A percentile compares a stretch with the other conserved stretches of the same genome.
Evolutionary conservation across 805 yeast species (phyloP).

Genomic region (Pichia pseudocactophila): DNA sequence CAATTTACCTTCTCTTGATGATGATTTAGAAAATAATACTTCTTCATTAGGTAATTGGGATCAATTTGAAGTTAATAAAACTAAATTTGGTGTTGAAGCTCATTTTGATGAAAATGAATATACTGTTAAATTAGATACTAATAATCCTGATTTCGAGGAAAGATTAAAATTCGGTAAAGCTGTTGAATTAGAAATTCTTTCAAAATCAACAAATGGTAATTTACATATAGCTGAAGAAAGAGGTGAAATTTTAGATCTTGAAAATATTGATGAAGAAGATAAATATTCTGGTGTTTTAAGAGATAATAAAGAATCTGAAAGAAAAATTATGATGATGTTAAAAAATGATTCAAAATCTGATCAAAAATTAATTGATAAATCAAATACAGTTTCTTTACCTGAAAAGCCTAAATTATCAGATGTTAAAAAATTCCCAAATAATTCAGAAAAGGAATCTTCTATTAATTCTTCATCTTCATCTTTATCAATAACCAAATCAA

Average conservation of each 20-base stretch:
- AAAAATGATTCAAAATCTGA: constrained; percentile 1
- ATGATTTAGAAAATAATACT: constrained; percentile 9
- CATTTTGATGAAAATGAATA: constrained; percentile 79
- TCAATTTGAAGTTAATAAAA: constrained; percentile 87
- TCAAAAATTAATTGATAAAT: too few relatives aligned
- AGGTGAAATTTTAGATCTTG: constrained; percentile 66
- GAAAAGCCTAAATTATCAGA: too few relatives aligned
- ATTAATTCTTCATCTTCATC: neutral
- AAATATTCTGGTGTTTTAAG: constrained; percentile 88
- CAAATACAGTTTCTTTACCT: too few relatives aligned
- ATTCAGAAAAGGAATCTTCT: too few relatives aligned
- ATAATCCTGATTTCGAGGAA: constrained; percentile 63
- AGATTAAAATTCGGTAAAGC: constrained; percentile 63
- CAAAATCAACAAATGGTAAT: constrained; percentile 53
- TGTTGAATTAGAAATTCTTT: constrained; percentile 78
- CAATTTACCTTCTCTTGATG: constrained; percentile 30
- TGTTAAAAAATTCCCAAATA: too few relatives aligned
- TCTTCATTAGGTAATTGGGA: constrained; percentile 51
- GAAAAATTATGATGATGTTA: constrained; percentile 22
- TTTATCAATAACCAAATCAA: neutral
- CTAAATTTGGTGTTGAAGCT: constrained; percentile 80
- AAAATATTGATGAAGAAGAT: constrained; percentile 91
- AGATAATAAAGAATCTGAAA: constrained; percentile 26
- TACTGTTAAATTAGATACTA: constrained; percentile 65
- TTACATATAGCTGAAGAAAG: constrained; percentile 88